phyloP scores from a whole-genome alignment of 2,329 filamentous ascomycete genomes.

The Colletotrichum gloeosporioides region DNA sequence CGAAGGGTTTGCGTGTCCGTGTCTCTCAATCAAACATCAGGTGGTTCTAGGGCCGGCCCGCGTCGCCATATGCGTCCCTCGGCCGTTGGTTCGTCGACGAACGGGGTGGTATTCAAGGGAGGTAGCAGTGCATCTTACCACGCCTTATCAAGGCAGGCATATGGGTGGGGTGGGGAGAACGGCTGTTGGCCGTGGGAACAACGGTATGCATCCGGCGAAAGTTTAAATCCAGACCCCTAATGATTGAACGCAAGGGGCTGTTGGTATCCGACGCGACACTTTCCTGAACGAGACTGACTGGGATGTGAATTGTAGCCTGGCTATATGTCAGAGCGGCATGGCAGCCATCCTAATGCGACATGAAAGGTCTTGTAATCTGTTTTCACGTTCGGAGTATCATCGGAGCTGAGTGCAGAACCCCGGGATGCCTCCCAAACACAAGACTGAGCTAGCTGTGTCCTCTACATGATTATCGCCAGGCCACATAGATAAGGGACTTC shows the following conservation, averaged over 20 bases:
- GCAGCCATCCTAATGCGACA: neutral
- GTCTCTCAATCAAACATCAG: neutral
- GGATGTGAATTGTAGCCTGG: neutral
- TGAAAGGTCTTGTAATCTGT: neutral
- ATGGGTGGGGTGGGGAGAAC: neutral
- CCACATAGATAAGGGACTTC: neutral
- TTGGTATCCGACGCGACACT: neutral
- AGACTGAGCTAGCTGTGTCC: neutral
- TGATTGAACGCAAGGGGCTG: neutral
- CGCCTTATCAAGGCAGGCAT: neutral
- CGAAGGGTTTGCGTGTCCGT: neutral
- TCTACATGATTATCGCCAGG: neutral
- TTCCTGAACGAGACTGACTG: neutral
- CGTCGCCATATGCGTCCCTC: neutral
- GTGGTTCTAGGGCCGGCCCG: neutral
- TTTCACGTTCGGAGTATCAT: neutral
- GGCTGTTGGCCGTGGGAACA: neutral
- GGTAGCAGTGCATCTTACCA: neutral
- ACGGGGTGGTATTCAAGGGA: neutral
- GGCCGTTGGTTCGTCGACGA: neutral
- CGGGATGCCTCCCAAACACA: neutral
- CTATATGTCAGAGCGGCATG: neutral
- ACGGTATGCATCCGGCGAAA: neutral
- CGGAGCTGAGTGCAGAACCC: neutral
- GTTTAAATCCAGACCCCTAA: neutral